phyloP scores from a whole-genome alignment of 768 basidiomycete species.

The Termitomyces sp. region DNA sequence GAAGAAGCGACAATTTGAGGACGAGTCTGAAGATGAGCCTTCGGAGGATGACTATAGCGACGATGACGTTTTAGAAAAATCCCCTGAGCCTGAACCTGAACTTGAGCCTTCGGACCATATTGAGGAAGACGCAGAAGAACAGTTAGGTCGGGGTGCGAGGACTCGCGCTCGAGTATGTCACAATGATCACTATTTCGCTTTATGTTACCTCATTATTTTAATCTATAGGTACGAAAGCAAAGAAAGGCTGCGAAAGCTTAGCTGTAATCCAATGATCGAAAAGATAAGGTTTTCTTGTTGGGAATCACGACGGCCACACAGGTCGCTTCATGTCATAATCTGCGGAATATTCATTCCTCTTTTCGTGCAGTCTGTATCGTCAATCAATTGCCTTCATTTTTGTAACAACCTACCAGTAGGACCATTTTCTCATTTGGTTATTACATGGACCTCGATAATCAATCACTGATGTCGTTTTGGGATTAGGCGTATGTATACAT shows the following conservation, averaged over 20 bases:
- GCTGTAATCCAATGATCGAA: constrained; percentile 9
- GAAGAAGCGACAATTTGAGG: constrained; percentile 27
- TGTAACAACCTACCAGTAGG: not conserved
- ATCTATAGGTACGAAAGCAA: constrained; percentile 13
- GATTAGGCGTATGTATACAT: not conserved
- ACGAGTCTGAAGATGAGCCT: constrained; percentile 35
- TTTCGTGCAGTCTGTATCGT: constrained; percentile 11
- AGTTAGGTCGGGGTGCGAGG: constrained; percentile 22
- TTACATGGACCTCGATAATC: not conserved
- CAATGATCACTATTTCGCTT: not conserved
- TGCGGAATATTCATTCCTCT: not conserved
- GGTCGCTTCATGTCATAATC: not conserved
- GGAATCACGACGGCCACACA: not conserved
- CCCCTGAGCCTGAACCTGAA: constrained; percentile 10
- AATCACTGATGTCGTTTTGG: not conserved
- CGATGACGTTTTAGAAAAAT: constrained; percentile 29
- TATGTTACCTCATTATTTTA: not conserved
- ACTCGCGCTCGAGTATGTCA: constrained; percentile 16
- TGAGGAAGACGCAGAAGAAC: constrained; percentile 23
- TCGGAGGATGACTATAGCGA: constrained; percentile 30
- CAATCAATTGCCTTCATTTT: not conserved
- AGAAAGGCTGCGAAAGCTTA: constrained; percentile 9
- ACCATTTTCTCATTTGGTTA: not conserved
- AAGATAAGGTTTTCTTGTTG: not conserved
- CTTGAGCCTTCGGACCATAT: constrained; percentile 13